phyloP scores from a whole-genome alignment of 169 alveolate species.

The Plasmodium billcollinsi region DNA sequence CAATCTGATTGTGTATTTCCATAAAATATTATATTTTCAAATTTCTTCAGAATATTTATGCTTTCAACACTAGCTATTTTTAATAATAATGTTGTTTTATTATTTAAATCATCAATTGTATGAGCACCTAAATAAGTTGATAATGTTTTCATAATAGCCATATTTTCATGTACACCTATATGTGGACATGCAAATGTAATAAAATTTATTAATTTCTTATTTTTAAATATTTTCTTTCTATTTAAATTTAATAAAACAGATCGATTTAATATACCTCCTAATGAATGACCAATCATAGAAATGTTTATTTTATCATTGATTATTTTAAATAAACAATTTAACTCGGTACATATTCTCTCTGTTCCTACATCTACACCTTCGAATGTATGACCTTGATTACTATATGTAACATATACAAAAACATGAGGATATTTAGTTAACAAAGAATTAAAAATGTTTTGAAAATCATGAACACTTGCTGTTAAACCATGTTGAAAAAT shows the following conservation, averaged over 20 bases:
- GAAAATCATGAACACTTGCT: conserved; percentile 82
- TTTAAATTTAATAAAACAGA: conserved; percentile 63
- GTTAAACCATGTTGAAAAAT: conserved; percentile 85
- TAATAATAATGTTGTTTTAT: conserved; percentile 79
- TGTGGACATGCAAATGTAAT: conserved; percentile 86
- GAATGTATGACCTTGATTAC: conserved; percentile 81
- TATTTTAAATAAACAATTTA: conserved; percentile 76
- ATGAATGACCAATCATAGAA: conserved; percentile 86
- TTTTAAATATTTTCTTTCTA: conserved; percentile 70
- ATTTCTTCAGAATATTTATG: conserved; percentile 55
- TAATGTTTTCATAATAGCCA: conserved; percentile 68
- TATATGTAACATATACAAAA: conserved; percentile 81
- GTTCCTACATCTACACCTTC: conserved; percentile 83
- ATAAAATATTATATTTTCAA: conserved; percentile 82
- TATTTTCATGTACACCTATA: conserved; percentile 84
- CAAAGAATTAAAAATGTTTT: conserved; percentile 74
- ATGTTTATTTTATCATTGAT: conserved; percentile 78
- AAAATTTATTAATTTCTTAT: conserved; percentile 80
- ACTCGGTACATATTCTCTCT: conserved; percentile 79
- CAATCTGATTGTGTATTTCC: conserved; percentile 85
- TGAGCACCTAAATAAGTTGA: conserved; percentile 81
- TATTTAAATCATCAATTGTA: conserved; percentile 82
- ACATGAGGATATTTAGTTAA: conserved; percentile 78
- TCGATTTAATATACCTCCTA: conserved; percentile 83
- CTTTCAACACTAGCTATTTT: conserved; percentile 78